Evolutionary conservation across 371 early-diverging fungal genomes (phyloP), one percentile per base, ranked within the genome.

Genomic region (Smittium mucronatum): DNA sequence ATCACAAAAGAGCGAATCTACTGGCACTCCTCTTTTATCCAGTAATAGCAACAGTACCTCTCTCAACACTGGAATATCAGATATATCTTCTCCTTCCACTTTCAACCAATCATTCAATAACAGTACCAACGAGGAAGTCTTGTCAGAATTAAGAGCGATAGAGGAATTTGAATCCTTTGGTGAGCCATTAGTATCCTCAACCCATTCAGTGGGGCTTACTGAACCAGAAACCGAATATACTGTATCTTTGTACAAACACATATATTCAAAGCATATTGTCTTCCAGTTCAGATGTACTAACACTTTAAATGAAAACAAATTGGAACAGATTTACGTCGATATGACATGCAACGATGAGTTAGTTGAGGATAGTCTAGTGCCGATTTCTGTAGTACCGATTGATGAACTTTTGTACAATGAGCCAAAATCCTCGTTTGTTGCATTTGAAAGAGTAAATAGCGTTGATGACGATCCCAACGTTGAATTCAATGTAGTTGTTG

Each of bases 201-300:
- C 77, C 58, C 85, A 84, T 75, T 85, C 93, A 33, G 83, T 87
- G 28, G 90, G 86, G 69, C 81, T 97, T 28, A 95, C 97, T 17
- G 98, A 98, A 75, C 82, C 90, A 32, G 98, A 96, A 77, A 93
- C 93, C 0, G 98, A 98, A 77, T 98, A 98, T 78, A 88, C 88
- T 57, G 92, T 98, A 66, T 82, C 84, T 15, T 91, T 90, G 72
- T 80, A 92, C 71, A 95, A 96, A 81, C 98, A 98, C 74, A 86
- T 95, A 25, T 97, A 93, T 78, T 79, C 85, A 60, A 82, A 86
- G 47, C 94, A 95, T 70, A 72, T 97, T 70, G 93, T 98, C 5
- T 95, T 97, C 85, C 95, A 98, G 84, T 97, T 96, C 78, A 86
- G 91, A 72, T 89, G 93, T 76, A 87, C 84, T 69, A 98, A 98